phyloP scores from a whole-genome alignment of 2,329 filamentous ascomycete species.

The Simplicillium aogashimaense region DNA sequence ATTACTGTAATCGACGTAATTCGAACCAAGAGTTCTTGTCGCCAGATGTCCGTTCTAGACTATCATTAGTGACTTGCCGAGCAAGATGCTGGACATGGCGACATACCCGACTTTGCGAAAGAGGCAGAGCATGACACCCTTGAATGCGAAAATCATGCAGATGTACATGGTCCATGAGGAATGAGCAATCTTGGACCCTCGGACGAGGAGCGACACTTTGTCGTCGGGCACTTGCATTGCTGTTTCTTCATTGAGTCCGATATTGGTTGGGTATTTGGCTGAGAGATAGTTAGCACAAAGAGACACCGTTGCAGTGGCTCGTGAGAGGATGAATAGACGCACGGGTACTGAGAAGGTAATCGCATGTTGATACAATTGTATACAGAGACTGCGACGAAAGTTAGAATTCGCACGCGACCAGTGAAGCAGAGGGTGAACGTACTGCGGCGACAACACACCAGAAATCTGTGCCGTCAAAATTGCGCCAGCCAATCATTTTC shows the following conservation, averaged over 20 bases:
- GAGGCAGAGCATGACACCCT: conserved; percentile 2
- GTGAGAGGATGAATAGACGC: background rate
- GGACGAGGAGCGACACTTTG: background rate
- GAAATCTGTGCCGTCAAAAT: conserved; percentile 3
- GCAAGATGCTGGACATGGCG: too few species aligned
- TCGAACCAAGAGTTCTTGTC: conserved; percentile 1
- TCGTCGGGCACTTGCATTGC: conserved; percentile 2
- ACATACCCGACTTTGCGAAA: conserved; percentile 1
- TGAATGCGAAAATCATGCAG: conserved; percentile 6
- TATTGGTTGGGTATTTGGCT: conserved; percentile 4
- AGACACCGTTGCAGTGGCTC: too few species aligned
- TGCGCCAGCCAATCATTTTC: conserved; percentile 1
- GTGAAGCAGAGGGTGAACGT: background rate
- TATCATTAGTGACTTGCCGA: background rate
- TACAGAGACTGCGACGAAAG: background rate
- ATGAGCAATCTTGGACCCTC: conserved; percentile 2
- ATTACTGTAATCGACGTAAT: background rate
- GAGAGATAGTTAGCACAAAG: background rate
- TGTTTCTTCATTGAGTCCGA: conserved; percentile 1
- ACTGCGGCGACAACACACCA: background rate
- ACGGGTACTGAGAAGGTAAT: conserved; percentile 3
- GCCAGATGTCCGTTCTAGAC: background rate
- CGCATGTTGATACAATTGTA: conserved; percentile 3
- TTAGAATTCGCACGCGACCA: background rate
- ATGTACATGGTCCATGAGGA: conserved; percentile 6